These are phyloP conservation scores for Hypoxylon sp. DNA, from an alignment of 2,329 filamentous ascomycete genomes.

Conservation along the genomic window DNA sequence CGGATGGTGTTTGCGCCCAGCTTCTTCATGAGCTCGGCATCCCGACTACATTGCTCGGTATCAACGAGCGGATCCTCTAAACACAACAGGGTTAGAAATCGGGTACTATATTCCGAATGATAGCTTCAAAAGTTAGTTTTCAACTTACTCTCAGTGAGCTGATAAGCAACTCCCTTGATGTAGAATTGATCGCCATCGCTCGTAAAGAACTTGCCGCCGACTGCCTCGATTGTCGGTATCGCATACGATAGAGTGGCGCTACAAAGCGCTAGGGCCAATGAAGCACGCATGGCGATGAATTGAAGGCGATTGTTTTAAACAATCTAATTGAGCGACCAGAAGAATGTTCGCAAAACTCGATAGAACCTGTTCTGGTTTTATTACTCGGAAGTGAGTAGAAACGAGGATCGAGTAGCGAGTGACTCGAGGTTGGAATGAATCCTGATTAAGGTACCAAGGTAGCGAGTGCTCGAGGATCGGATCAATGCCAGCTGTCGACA, in stretches of 20 bases:
- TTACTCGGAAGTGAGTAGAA: conserved; percentile 10
- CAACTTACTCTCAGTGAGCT: conserved; percentile 63
- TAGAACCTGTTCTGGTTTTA: conserved; percentile 2
- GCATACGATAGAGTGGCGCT: conserved; percentile 57
- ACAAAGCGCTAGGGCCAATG: conserved; percentile 55
- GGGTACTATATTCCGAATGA: not conserved
- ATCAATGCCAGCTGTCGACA: conserved; percentile 30
- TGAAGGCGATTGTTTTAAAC: conserved; percentile 23
- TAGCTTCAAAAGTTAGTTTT: not conserved
- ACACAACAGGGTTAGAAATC: conserved; percentile 27
- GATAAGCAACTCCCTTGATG: conserved; percentile 87
- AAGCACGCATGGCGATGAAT: conserved; percentile 58
- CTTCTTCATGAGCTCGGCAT: conserved; percentile 82
- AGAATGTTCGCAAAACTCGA: not conserved
- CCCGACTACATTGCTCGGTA: conserved; percentile 80
- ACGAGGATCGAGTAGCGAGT: conserved; percentile 32
- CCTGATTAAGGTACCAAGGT: not conserved
- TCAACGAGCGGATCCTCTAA: conserved; percentile 81
- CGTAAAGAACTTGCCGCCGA: conserved; percentile 89
- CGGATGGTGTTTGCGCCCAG: conserved; percentile 88
- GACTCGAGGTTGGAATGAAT: conserved; percentile 34
- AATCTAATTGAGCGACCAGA: conserved; percentile 5
- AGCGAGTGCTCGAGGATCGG: conserved; percentile 26
- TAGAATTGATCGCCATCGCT: conserved; percentile 86
- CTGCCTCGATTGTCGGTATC: conserved; percentile 66